Evolutionary conservation across 2,329 filamentous ascomycete genomes (phyloP).

Genomic region (Dendryphion nanum): DNA sequence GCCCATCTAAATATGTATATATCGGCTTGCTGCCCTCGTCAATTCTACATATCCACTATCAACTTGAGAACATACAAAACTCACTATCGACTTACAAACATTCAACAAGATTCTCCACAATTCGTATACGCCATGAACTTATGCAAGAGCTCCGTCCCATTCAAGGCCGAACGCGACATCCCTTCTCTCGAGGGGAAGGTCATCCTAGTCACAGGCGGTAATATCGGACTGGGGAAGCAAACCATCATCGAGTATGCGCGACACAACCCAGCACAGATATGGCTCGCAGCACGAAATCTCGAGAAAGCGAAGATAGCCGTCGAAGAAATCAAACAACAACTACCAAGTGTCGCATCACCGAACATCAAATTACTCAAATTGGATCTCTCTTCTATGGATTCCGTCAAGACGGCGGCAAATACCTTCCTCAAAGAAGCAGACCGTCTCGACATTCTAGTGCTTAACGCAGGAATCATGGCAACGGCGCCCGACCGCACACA

Average conservation of each 20-base stretch:
- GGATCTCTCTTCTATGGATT: background rate
- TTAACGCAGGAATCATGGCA: constrained; percentile 42
- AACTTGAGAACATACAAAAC: no score
- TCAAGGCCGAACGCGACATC: background rate
- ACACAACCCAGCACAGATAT: background rate
- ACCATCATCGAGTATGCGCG: background rate
- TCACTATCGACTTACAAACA: no score
- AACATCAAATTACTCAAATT: background rate
- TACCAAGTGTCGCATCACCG: background rate
- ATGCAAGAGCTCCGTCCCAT: background rate
- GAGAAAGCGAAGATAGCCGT: background rate
- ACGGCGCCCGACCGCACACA: constrained; percentile 26
- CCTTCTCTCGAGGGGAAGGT: background rate
- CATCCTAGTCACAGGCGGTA: background rate
- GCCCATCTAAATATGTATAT: no score
- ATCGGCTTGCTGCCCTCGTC: no score
- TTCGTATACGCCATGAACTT: background rate
- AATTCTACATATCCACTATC: no score
- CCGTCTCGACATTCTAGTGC: constrained; percentile 40
- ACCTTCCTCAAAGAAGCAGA: background rate
- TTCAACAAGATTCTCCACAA: no score
- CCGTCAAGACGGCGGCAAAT: background rate
- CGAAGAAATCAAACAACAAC: background rate
- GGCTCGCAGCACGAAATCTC: background rate
- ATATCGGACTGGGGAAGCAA: background rate